Evolutionary conservation across 1,284 basidiomycete species (phyloP).

Genomic region (Papiliotrema terrestris): DNA sequence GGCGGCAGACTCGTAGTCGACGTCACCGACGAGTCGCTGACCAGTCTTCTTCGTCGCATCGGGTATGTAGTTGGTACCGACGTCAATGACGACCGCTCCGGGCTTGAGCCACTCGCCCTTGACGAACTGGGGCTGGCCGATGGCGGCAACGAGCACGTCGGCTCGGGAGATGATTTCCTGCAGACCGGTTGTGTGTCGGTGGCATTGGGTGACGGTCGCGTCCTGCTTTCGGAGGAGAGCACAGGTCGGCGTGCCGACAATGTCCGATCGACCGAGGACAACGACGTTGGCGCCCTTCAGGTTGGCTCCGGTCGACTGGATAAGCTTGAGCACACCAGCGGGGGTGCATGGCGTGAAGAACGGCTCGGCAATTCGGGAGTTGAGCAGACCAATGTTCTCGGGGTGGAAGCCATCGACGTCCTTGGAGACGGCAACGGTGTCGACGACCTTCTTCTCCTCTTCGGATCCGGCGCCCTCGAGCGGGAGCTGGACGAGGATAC

Average conservation of each 20-base stretch:
- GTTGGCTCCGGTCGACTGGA: conserved; percentile 76
- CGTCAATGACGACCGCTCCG: conserved; percentile 90
- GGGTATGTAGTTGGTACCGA: conserved; percentile 95
- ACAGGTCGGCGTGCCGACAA: conserved; percentile 93
- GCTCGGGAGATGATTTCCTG: conserved; percentile 75
- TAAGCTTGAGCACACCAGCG: conserved; percentile 82
- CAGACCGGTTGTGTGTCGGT: conserved; percentile 82
- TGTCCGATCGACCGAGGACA: conserved; percentile 95
- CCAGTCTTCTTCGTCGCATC: conserved; percentile 91
- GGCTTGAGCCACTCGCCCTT: conserved; percentile 94
- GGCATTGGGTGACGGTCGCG: conserved; percentile 97
- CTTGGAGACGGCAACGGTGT: conserved; percentile 90
- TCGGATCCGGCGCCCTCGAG: conserved; percentile 78
- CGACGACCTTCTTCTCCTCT: conserved; percentile 86
- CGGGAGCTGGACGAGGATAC: conserved; percentile 96
- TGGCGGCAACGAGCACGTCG: conserved; percentile 90
- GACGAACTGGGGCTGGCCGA: conserved; percentile 86
- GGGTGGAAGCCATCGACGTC: conserved; percentile 99
- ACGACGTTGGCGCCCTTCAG: conserved; percentile 78
- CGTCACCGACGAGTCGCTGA: conserved; percentile 93
- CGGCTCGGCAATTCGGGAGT: conserved; percentile 84
- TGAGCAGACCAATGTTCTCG: conserved; percentile 95
- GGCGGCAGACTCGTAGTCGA: conserved; percentile 76
- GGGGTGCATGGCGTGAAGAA: conserved; percentile 96
- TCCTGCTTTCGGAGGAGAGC: conserved; percentile 85